These are phyloP conservation scores for Candida qinlingensis DNA, from an alignment of 805 yeast species.

Conservation along the genomic window DNA sequence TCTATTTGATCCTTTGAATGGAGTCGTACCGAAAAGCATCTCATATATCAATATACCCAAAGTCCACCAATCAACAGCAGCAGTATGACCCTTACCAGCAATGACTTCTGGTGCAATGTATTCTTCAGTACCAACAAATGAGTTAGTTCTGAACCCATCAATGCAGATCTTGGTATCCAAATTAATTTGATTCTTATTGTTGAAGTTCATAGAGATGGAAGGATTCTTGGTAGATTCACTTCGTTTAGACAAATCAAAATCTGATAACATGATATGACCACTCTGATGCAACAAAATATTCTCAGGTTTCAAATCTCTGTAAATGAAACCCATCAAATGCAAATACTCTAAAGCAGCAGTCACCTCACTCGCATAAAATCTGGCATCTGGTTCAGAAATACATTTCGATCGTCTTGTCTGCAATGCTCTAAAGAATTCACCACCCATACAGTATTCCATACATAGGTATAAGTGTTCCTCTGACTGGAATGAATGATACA, in stretches of 20 bases:
- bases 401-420: slow-evolving; percentile 88
- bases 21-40: slow-evolving; percentile 94
- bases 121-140: slow-evolving; percentile 98
- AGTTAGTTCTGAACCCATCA: slow-evolving; percentile 93
- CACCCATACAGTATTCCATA: slow-evolving; percentile 99
- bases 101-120: slow-evolving; percentile 98
- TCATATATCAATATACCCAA: slow-evolving; percentile 89
- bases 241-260: slow-evolving; percentile 92
- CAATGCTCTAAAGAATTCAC: slow-evolving; percentile 93
- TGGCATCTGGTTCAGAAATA: slow-evolving; percentile 81
- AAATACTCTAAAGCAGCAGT: slow-evolving; percentile 94
- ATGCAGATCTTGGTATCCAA: slow-evolving; percentile 92
- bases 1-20: slow-evolving; percentile 88
- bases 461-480: slow-evolving; percentile 87
- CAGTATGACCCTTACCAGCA: slow-evolving; percentile 93
- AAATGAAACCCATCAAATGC: slow-evolving; percentile 95
- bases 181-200: slow-evolving; percentile 46
- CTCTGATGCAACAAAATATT: slow-evolving; percentile 91
- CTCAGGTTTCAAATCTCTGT: slow-evolving; percentile 95
- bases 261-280: slow-evolving; percentile 97
- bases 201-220: slow-evolving; percentile 36
- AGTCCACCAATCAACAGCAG: slow-evolving; percentile 99
- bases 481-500: slow-evolving; percentile 94
- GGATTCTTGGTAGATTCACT: slow-evolving; percentile 75
- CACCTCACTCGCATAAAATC: slow-evolving; percentile 94